phyloP scores from a whole-genome alignment of 768 basidiomycete genomes.

The Hydnomerulius pinastri region DNA sequence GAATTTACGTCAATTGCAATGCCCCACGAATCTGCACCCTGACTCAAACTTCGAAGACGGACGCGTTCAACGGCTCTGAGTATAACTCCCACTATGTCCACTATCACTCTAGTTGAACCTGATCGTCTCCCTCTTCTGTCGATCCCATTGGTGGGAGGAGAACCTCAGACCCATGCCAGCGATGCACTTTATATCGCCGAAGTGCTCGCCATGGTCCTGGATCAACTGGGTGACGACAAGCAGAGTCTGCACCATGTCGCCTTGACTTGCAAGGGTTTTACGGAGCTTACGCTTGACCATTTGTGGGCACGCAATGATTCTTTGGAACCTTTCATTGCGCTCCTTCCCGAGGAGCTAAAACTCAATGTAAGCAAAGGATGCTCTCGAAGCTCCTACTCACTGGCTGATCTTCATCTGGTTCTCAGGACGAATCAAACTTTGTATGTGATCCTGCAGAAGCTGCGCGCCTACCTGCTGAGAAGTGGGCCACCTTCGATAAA shows the following conservation, averaged over 20 bases:
- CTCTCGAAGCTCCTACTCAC: neutral
- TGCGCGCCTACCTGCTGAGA: constrained; percentile 10
- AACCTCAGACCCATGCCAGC: neutral
- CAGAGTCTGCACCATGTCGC: constrained; percentile 18
- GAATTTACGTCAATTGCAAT: no score
- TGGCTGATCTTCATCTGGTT: constrained; percentile 7
- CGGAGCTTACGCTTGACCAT: constrained; percentile 23
- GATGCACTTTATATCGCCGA: constrained; percentile 21
- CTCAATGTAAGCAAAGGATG: constrained; percentile 17
- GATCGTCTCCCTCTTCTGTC: neutral
- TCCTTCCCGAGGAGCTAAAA: constrained; percentile 20
- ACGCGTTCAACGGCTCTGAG: no score
- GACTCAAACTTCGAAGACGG: no score
- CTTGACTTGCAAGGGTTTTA: constrained; percentile 20
- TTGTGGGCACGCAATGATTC: constrained; percentile 26
- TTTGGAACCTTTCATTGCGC: constrained; percentile 23
- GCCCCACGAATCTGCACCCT: no score
- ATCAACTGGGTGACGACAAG: constrained; percentile 19
- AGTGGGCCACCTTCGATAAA: constrained; percentile 23
- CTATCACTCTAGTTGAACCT: neutral
- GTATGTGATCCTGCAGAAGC: constrained; percentile 8
- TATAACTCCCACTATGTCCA: no score
- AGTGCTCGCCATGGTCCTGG: constrained; percentile 24
- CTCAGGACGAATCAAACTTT: constrained; percentile 20
- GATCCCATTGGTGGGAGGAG: no score